Percentiles rank a stretch among this genome's conserved stretches.
Conservation (phyloP, 2,329 filamentous ascomycete species). For the Periglandula ipomoeae region DNA sequence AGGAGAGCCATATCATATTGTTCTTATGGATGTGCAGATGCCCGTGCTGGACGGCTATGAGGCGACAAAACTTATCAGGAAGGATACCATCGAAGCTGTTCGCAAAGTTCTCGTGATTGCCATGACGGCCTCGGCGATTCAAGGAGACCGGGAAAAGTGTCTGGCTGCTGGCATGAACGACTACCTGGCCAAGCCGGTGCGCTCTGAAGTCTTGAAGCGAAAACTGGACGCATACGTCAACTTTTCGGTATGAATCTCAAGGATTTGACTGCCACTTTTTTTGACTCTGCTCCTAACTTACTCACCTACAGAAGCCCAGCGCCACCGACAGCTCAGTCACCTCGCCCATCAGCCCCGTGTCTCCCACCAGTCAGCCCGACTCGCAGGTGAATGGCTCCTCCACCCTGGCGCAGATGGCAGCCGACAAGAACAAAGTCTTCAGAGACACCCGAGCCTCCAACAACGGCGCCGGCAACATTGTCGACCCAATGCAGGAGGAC, state of each 20-base stretch:
- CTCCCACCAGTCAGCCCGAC: slow-evolving; percentile 13
- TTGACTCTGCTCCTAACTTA: not conserved
- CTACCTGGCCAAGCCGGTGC: slow-evolving; percentile 91
- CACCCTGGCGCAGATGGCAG: slow-evolving; percentile 1
- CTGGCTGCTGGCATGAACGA: slow-evolving; percentile 97
- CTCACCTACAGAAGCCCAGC: not conserved
- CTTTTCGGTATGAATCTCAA: slow-evolving; percentile 18
- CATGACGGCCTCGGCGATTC: slow-evolving; percentile 93
- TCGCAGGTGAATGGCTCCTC: slow-evolving; percentile 1
- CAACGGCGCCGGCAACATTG: slow-evolving; percentile 9
- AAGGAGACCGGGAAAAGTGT: slow-evolving; percentile 90
- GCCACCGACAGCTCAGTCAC: not conserved
- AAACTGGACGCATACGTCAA: slow-evolving; percentile 59
- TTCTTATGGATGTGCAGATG: slow-evolving; percentile 97
- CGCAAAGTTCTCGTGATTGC: slow-evolving; percentile 85
- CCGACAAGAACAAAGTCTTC: slow-evolving; percentile 4
- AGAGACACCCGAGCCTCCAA: not conserved
- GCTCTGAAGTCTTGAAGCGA: slow-evolving; percentile 74
- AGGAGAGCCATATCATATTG: slow-evolving; percentile 73
- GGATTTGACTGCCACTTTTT: not conserved
- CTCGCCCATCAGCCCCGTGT: slow-evolving; percentile 8
- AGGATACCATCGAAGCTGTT: slow-evolving; percentile 66
- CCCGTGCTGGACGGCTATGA: slow-evolving; percentile 88
- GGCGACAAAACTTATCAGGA: slow-evolving; percentile 73
- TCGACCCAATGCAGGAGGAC: slow-evolving; percentile 22